Conservation (phyloP, 768 basidiomycete genomes). For the Neoboletus subvelutipes region DNA sequence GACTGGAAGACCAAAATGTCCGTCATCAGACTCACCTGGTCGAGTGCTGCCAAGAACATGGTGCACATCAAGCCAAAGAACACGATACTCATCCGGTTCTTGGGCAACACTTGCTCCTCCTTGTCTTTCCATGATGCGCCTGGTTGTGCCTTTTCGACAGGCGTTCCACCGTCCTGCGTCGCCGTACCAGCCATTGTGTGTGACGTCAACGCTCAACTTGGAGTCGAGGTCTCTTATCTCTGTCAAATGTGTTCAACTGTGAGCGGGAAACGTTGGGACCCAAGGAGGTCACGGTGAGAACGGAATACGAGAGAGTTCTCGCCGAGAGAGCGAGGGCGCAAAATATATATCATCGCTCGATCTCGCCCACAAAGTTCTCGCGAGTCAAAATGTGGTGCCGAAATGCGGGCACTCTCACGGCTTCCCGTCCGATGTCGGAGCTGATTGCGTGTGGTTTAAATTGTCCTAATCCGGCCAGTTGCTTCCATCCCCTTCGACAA, state of each 20-base stretch:
- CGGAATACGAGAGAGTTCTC: background rate
- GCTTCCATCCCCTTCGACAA: background rate
- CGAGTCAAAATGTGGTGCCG: background rate
- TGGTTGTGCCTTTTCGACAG: slow-evolving; percentile 31
- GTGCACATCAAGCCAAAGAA: slow-evolving; percentile 33
- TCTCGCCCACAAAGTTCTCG: background rate
- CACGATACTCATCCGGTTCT: slow-evolving; percentile 24
- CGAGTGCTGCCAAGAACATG: slow-evolving; percentile 47
- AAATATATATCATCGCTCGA: background rate
- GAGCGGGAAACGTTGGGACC: background rate
- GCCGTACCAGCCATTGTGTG: slow-evolving; percentile 8
- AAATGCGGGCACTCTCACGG: background rate
- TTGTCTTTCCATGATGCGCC: slow-evolving; percentile 55
- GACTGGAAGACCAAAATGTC: background rate
- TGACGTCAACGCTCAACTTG: background rate
- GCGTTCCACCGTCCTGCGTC: background rate
- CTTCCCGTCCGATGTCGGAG: background rate
- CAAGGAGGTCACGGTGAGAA: background rate
- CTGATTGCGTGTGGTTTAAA: background rate
- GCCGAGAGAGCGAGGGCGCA: too few relatives aligned
- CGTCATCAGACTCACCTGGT: slow-evolving; percentile 46
- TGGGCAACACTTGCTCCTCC: too few relatives aligned
- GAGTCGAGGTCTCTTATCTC: background rate
- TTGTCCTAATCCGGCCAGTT: background rate
- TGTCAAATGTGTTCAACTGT: background rate